These are phyloP conservation scores for Populus simonii DNA, from an alignment of 345 rosid species.

Conservation along the genomic window DNA sequence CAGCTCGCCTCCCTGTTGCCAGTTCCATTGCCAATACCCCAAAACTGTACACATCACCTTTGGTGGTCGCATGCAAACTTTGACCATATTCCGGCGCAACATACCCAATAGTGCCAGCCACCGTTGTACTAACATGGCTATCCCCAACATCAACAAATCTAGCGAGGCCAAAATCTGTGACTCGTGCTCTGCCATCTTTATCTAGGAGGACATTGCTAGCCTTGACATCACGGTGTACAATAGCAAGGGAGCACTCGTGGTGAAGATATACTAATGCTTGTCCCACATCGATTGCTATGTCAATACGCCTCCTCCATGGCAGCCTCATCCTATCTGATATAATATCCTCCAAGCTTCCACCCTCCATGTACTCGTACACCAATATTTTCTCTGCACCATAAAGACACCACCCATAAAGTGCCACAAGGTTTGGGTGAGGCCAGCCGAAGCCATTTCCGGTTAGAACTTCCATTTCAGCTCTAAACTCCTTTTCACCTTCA, in stretches of 20 bases:
- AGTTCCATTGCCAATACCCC: slow-evolving; percentile 86
- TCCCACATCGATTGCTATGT: slow-evolving; percentile 68
- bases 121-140: slow-evolving; percentile 86
- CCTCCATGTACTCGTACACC: slow-evolving; percentile 87
- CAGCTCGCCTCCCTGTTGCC: slow-evolving; percentile 79
- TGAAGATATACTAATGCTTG: slow-evolving; percentile 72
- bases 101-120: slow-evolving; percentile 89
- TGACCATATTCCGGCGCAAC: slow-evolving; percentile 97
- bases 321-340: slow-evolving; percentile 56
- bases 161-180: slow-evolving; percentile 92
- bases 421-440: slow-evolving; percentile 91
- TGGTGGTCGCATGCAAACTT: slow-evolving; percentile 87
- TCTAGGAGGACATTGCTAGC: slow-evolving; percentile 87
- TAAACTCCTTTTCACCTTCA: slow-evolving; percentile 85
- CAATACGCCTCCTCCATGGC: slow-evolving; percentile 58
- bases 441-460: slow-evolving; percentile 72
- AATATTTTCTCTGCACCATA: slow-evolving; percentile 68
- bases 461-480: slow-evolving; percentile 91
- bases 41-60: slow-evolving; percentile 91
- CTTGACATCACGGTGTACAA: slow-evolving; percentile 93
- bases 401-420: slow-evolving; percentile 89
- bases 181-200: slow-evolving; percentile 60
- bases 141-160: slow-evolving; percentile 65
- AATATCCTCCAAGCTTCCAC: slow-evolving; percentile 84
- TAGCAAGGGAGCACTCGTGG: slow-evolving; percentile 83